Conservation (phyloP, 331 rosid species). For the Phaseolus coccineus region DNA sequence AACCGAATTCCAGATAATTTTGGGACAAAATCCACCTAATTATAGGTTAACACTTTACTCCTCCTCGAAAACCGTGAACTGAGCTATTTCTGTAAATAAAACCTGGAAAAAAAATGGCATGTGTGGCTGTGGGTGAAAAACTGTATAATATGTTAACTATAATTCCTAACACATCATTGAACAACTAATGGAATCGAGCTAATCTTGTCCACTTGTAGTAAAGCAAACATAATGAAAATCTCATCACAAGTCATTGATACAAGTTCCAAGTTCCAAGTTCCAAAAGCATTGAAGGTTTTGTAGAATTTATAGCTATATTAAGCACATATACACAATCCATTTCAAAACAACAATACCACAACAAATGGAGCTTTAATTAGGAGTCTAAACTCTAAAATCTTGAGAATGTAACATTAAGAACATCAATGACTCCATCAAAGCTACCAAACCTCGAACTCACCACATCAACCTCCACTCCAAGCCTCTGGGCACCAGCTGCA, state of each 20-base stretch:
- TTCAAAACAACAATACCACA: too few relatives aligned
- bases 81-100: too few relatives aligned
- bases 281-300: background rate
- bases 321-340: background rate
- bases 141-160: too few relatives aligned
- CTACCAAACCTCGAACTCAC: slow-evolving; percentile 73
- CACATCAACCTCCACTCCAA: slow-evolving; percentile 75
- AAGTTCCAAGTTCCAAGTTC: background rate
- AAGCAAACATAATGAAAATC: background rate
- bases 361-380: background rate
- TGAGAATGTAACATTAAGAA: slow-evolving; percentile 51
- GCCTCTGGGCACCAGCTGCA: slow-evolving; percentile 66
- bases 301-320: background rate
- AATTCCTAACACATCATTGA: background rate
- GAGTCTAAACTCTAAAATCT: slow-evolving; percentile 37
- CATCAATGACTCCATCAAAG: slow-evolving; percentile 73
- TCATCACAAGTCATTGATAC: background rate
- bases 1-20: too few relatives aligned
- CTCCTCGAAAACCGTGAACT: too few relatives aligned
- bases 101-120: too few relatives aligned
- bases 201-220: background rate
- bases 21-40: too few relatives aligned
- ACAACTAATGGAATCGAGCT: background rate
- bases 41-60: too few relatives aligned
- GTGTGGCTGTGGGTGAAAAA: too few relatives aligned